Base-by-base conservation (phyloP, 768 basidiomycete genomes). In the Suillus subalutaceus region DNA sequence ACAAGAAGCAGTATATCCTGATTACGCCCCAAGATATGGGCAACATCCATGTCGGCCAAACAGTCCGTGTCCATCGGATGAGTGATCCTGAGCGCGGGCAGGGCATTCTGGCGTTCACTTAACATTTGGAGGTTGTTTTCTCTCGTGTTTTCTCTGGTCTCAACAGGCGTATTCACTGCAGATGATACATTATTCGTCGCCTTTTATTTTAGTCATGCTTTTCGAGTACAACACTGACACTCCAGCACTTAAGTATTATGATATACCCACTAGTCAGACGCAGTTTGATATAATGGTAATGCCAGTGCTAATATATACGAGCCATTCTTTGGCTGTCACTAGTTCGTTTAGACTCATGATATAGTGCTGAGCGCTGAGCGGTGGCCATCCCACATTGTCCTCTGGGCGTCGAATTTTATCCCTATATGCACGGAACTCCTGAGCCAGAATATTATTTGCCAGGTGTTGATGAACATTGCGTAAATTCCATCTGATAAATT, bases 11-110 rank as follows among this genome's bases (percentile, higher is more conserved):
- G 77, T 97, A 94, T 73, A 88, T 99, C 62, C 84, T 99, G 55
- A 98, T 99, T 74, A 97, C 96, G 1, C 97, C 97, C n/a, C 93
- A 94, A 71, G 92, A 93, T 70, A 94, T 95, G 92, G 86, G 86
- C 53, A 91, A 88, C 71, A 80, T 94, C 60, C 79, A 80, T 32
- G 76, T 90, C 62, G 90, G 90, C n/a, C 79, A 80, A 5, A 87
- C 87, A 15, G 92, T 95, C 40, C 84, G 86, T 18, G 90, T 95
- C 2, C 85, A 89, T 67, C 84, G 90, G 61, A 93, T 96, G 91
- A 82, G 80, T 15, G 92, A 93, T 72, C 91, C 91, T 0, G 90
- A 91, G 69, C 85, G 91, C n/a, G 86, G 86, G 15, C 89, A 89
- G 71, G 80, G 81, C 10, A 78, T 77, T 3, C 68, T 86, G 64